Percentiles rank a stretch among this genome's conserved stretches.
These are phyloP conservation scores for Penicillium bialowiezense DNA, from an alignment of 495 filamentous ascomycete genomes.

Conservation along the genomic window DNA sequence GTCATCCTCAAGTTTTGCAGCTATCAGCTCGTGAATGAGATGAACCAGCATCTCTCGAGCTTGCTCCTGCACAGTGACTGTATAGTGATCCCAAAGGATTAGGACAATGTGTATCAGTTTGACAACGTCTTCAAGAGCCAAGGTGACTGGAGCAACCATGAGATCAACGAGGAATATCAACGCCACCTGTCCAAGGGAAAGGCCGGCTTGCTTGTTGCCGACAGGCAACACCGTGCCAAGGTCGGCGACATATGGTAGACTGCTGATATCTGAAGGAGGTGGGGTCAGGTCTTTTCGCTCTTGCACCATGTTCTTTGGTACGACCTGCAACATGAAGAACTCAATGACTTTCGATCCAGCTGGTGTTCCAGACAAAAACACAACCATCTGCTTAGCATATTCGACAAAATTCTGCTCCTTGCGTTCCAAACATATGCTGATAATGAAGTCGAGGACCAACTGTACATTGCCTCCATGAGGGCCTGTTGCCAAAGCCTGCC, in stretches of 20 bases:
- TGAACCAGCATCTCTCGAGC: slow-evolving; percentile 97
- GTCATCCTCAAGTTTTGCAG: slow-evolving; percentile 81
- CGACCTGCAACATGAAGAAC: slow-evolving; percentile 85
- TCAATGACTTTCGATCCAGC: slow-evolving; percentile 92
- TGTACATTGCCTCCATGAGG: slow-evolving; percentile 94
- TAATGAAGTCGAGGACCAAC: slow-evolving; percentile 92
- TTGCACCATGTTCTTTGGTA: slow-evolving; percentile 85
- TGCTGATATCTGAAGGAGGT: slow-evolving; percentile 68
- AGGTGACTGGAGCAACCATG: slow-evolving; percentile 85
- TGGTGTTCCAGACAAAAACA: slow-evolving; percentile 88
- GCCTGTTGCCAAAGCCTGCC: slow-evolving; percentile 93
- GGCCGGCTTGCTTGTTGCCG: slow-evolving; percentile 84
- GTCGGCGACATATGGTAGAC: slow-evolving; percentile 86
- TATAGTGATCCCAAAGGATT: slow-evolving; percentile 96
- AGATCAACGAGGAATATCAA: slow-evolving; percentile 93
- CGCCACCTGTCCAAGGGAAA: slow-evolving; percentile 89
- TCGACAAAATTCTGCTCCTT: slow-evolving; percentile 97
- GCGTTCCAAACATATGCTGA: slow-evolving; percentile 84
- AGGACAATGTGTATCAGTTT: slow-evolving; percentile 86
- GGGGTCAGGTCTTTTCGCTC: slow-evolving; percentile 73
- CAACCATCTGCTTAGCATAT: slow-evolving; percentile 95
- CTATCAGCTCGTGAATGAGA: slow-evolving; percentile 93
- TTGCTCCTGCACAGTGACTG: slow-evolving; percentile 91
- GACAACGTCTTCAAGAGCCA: slow-evolving; percentile 72
- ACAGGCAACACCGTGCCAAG: slow-evolving; percentile 74